Conservation (phyloP, 2,329 filamentous ascomycete species). For the Pseudogymnoascus sp. region DNA sequence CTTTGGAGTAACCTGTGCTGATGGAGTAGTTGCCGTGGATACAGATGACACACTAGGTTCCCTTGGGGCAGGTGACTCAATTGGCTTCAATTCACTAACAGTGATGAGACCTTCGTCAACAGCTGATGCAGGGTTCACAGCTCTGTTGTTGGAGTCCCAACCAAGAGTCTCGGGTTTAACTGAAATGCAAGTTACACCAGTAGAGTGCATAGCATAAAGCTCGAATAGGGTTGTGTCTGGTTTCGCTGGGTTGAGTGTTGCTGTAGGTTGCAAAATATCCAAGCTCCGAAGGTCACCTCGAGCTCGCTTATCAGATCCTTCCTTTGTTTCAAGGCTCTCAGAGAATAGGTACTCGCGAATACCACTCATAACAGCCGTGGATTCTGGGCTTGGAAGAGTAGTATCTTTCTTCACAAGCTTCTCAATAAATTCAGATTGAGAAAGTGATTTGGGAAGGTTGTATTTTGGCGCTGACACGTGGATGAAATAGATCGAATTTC, state of each 20-base stretch:
- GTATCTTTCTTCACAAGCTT: constrained; percentile 65
- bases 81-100: constrained; percentile 53
- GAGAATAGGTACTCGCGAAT: constrained; percentile 91
- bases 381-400: constrained; percentile 74
- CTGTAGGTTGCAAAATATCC: constrained; percentile 71
- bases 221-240: constrained; percentile 78
- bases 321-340: constrained; percentile 6
- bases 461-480: constrained; percentile 93
- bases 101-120: constrained; percentile 64
- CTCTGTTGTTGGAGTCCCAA: constrained; percentile 85
- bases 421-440: constrained; percentile 81
- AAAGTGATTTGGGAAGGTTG: constrained; percentile 65
- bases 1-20: constrained; percentile 15
- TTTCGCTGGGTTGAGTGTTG: constrained; percentile 51
- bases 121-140: constrained; percentile 69
- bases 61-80: constrained; percentile 34
- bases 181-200: constrained; percentile 82
- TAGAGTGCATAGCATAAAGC: constrained; percentile 94
- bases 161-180: constrained; percentile 85
- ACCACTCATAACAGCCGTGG: constrained; percentile 94
- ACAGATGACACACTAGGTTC: neutral
- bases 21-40: neutral
- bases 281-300: constrained; percentile 83
- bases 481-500: constrained; percentile 96
- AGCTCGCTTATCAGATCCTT: constrained; percentile 32